A percentile compares a stretch with the other conserved stretches of the same genome.
These are phyloP conservation scores for Kodamaea suecica DNA, from an alignment of 1,139 yeast genomes.

Conservation along the genomic window DNA sequence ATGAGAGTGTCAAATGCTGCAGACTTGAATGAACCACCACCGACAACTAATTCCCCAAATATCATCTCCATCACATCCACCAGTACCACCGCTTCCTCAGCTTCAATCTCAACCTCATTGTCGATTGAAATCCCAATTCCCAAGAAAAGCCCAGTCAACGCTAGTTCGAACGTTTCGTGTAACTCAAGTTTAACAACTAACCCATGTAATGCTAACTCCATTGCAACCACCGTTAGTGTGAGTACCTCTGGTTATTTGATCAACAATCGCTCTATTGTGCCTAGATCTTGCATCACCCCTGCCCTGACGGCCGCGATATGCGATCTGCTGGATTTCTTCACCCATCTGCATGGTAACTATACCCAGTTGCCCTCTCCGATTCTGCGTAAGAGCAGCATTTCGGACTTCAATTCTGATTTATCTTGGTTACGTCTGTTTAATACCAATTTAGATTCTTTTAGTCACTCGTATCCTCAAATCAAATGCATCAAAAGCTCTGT, in stretches of 20 bases:
- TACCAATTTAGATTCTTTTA: slow-evolving; percentile 10
- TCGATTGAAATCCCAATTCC: no score
- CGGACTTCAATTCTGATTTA: slow-evolving; percentile 9
- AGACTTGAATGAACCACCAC: slow-evolving; percentile 17
- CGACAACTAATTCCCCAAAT: slow-evolving; percentile 8
- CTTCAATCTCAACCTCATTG: no score
- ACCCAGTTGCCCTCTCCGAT: slow-evolving; percentile 7
- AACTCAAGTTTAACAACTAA: no score
- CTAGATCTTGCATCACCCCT: slow-evolving; percentile 18
- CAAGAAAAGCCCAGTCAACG: no score
- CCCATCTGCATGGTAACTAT: slow-evolving; percentile 6
- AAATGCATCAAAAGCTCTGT: slow-evolving; percentile 14
- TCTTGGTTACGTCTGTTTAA: slow-evolving; percentile 15
- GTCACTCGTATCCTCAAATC: slow-evolving; percentile 10
- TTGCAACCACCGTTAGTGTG: neutral
- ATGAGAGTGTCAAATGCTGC: slow-evolving; percentile 10
- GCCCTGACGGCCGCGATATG: slow-evolving; percentile 12
- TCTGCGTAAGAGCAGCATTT: slow-evolving; percentile 14
- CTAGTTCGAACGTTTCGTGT: no score
- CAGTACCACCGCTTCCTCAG: slow-evolving; percentile 3
- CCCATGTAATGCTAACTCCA: no score
- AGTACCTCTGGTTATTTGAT: slow-evolving; percentile 8
- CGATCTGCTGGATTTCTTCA: slow-evolving; percentile 10
- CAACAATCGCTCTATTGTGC: slow-evolving; percentile 14
- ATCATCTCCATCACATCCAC: neutral